Evolutionary conservation across 2,329 filamentous ascomycete genomes (phyloP), one percentile per base, ranked within the genome.

Genomic region (Pseudopithomyces maydicus): DNA sequence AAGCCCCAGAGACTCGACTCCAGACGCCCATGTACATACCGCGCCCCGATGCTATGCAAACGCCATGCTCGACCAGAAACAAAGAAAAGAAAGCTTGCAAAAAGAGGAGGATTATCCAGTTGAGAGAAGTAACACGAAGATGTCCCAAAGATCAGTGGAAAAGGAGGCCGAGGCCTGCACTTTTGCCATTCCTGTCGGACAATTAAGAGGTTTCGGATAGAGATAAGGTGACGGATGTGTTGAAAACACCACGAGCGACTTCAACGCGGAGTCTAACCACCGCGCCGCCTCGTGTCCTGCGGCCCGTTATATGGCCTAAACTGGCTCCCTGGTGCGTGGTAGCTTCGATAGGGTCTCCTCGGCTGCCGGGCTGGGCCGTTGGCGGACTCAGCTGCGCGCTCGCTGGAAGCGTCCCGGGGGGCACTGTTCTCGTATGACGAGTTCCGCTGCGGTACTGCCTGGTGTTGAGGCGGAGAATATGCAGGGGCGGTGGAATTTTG

Each of bases 301-400:
- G 72, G 72, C 2, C 70, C 72, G 14, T 70, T 69, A 22, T 74
- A 75, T 15, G 59, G 66, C 12, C 71, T 58, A 36, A 75, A 75
- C 39, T 75, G 68, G 2, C 71, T 74, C 6, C 71, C 72, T 14
- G 71, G 71, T 0, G 71, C 66, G 35, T 74, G 72, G 33, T 71
- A 74, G 19, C 64, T 66, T 14, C 71, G 47, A 44, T 75, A 74
- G 32, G 66, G 67, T 11, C 71, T 59, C 17, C 71, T 58, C 5
- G 36, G 38, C 2, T 68, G 73, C 8, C 69, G 61, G 2, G 42
- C 11, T 2, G 48, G 48, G 8, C 48, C 48, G 11, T 63, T 58
- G 26, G 70, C 67, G 1, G 66, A 58, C n/a, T 71, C 67, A 26
- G 58, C 55, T 10, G 62, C 61, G 17, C 56, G 64, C 7, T 65